Evolutionary conservation across 768 basidiomycete species (phyloP).

Genomic region (Xerocomellus amylosporus): DNA sequence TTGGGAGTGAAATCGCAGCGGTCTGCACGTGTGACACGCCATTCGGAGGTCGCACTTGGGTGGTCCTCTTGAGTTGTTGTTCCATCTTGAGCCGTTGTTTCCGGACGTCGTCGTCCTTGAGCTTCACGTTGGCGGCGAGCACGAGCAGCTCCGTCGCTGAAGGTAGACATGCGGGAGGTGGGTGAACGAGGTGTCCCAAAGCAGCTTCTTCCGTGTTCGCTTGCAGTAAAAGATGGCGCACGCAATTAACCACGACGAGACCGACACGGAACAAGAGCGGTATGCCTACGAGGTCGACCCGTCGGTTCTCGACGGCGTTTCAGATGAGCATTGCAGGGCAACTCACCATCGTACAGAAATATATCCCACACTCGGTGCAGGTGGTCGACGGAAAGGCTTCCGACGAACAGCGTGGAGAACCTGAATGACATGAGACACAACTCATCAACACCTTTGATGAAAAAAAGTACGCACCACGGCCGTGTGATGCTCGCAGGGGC

Average conservation of each 20-base stretch:
- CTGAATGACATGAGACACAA: conserved; percentile 33
- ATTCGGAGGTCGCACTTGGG: conserved; percentile 36
- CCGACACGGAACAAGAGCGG: conserved; percentile 74
- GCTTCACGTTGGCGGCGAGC: conserved; percentile 59
- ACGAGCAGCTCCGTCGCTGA: conserved; percentile 58
- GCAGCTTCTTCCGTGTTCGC: conserved; percentile 45
- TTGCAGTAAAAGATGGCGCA: conserved; percentile 59
- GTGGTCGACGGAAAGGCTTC: conserved; percentile 59
- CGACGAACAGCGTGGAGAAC: conserved; percentile 73
- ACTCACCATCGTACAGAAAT: conserved; percentile 74
- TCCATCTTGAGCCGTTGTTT: conserved; percentile 77
- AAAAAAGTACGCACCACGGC: conserved; percentile 50
- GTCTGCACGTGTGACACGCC: conserved; percentile 28
- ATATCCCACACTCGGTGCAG: conserved; percentile 80
- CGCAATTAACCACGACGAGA: conserved; percentile 58
- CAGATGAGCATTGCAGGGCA: background rate
- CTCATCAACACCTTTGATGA: background rate
- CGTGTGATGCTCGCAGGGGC: conserved; percentile 54
- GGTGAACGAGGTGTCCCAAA: conserved; percentile 48
- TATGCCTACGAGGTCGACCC: conserved; percentile 46
- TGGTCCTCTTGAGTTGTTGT: conserved; percentile 64
- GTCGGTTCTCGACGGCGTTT: background rate
- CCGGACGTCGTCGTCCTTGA: conserved; percentile 77
- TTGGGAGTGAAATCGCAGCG: conserved; percentile 30
- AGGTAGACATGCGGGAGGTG: conserved; percentile 53